A percentile compares a stretch with the other conserved stretches of the same genome.
Conservation (phyloP, 148 eudicot species). For the Arctostaphylos glauca region DNA sequence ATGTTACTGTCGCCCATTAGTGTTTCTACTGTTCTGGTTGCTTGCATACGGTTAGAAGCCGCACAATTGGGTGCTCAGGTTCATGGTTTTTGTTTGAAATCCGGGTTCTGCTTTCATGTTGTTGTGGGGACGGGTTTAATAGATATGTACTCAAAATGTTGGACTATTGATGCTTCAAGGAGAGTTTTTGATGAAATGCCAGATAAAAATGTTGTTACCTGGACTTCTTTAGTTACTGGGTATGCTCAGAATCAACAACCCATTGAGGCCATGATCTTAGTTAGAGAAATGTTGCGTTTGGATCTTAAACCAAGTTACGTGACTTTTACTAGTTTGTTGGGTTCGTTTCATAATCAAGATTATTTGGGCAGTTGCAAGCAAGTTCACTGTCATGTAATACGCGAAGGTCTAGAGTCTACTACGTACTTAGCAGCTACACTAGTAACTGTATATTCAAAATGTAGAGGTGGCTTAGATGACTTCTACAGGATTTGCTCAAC, state of each 20-base stretch:
- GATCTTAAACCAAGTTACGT: conserved; percentile 39
- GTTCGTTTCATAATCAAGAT: conserved; percentile 42
- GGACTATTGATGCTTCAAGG: conserved; percentile 34
- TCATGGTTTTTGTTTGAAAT: conserved; percentile 47
- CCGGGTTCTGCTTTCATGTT: conserved; percentile 37
- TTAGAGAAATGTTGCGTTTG: conserved; percentile 42
- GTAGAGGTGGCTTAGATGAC: conserved; percentile 36
- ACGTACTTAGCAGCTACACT: conserved; percentile 38
- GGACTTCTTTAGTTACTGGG: conserved; percentile 54
- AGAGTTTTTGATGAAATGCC: conserved; percentile 42
- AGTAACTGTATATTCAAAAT: conserved; percentile 44
- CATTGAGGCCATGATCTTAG: conserved; percentile 41
- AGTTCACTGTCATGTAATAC: conserved; percentile 40
- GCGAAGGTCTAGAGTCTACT: conserved; percentile 44
- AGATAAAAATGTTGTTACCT: conserved; percentile 42
- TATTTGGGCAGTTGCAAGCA: conserved; percentile 50
- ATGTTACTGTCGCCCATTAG: conserved; percentile 30
- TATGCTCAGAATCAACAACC: conserved; percentile 39
- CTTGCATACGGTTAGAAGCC: conserved; percentile 39
- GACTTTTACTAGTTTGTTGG: conserved; percentile 45
- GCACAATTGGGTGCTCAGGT: conserved; percentile 39
- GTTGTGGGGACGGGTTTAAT: conserved; percentile 51
- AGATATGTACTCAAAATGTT: conserved; percentile 55
- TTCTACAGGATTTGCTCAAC: conserved; percentile 32
- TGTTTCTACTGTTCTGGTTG: conserved; percentile 38